Evolutionary conservation across 2,329 filamentous ascomycete genomes (phyloP).

Genomic region (Trichoderma atrobrunneum): DNA sequence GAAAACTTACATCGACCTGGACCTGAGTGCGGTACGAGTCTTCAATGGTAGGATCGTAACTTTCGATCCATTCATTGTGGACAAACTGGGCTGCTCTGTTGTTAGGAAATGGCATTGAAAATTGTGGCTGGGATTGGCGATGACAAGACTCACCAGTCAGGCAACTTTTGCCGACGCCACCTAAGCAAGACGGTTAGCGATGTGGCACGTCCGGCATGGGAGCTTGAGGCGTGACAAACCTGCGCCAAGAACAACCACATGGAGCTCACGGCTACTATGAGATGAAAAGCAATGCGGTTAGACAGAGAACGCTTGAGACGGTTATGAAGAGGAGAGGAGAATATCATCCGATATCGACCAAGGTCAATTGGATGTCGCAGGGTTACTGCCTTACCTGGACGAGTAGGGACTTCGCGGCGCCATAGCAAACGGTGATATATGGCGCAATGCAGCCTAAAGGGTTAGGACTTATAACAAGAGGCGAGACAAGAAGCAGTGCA

Average conservation of each 20-base stretch:
- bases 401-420: constrained; percentile 29
- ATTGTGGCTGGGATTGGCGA: not conserved
- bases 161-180: constrained; percentile 90
- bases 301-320: not conserved
- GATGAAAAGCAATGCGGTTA: not conserved
- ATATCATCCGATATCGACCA: not conserved
- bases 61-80: constrained; percentile 91
- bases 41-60: constrained; percentile 76
- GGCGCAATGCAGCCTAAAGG: not conserved
- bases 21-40: constrained; percentile 73
- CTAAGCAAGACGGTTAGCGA: constrained; percentile 55
- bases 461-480: not conserved
- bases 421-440: constrained; percentile 24
- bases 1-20: constrained; percentile 74
- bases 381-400: constrained; percentile 26
- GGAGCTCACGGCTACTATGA: constrained; percentile 70
- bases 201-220: constrained; percentile 24
- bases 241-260: constrained; percentile 78
- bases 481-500: not conserved
- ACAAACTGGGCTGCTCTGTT: constrained; percentile 74
- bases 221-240: constrained; percentile 47
- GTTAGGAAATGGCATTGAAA: constrained; percentile 22
- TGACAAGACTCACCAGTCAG: constrained; percentile 66
- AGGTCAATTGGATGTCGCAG: not conserved
- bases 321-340: not conserved